Conservation (phyloP, 1,284 basidiomycete genomes). For the Ustilago vetiveriae region DNA sequence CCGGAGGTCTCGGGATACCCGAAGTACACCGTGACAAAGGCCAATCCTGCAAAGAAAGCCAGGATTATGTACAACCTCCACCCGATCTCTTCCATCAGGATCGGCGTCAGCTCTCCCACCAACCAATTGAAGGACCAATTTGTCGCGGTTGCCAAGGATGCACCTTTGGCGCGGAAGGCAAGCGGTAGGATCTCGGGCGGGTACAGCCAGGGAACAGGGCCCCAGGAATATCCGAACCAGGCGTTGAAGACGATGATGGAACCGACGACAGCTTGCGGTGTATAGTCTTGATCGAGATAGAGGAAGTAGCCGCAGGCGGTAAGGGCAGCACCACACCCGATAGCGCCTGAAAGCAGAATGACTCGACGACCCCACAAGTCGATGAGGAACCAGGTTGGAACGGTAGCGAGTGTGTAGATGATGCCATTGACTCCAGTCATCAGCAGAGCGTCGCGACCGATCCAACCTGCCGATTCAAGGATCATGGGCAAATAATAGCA, state of each 20-base stretch:
- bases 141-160: slow-evolving; percentile 67
- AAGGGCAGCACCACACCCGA: slow-evolving; percentile 77
- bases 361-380: slow-evolving; percentile 89
- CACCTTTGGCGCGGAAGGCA: slow-evolving; percentile 77
- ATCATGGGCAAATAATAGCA: slow-evolving; percentile 81
- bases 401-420: slow-evolving; percentile 75
- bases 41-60: slow-evolving; percentile 88
- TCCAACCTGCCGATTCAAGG: slow-evolving; percentile 83
- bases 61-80: slow-evolving; percentile 98
- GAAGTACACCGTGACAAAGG: slow-evolving; percentile 75
- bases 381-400: slow-evolving; percentile 87
- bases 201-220: slow-evolving; percentile 86
- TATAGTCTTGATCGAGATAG: slow-evolving; percentile 77
- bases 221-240: slow-evolving; percentile 78
- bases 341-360: slow-evolving; percentile 91
- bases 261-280: slow-evolving; percentile 84
- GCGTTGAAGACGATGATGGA: slow-evolving; percentile 93
- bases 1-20: slow-evolving; percentile 75
- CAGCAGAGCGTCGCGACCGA: slow-evolving; percentile 92
- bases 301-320: slow-evolving; percentile 89
- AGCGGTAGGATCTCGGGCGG: slow-evolving; percentile 74
- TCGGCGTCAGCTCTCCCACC: slow-evolving; percentile 88
- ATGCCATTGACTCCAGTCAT: slow-evolving; percentile 82
- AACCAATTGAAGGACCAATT: slow-evolving; percentile 76
- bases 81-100: slow-evolving; percentile 85